Base-by-base conservation (phyloP, 306 rosid genomes). In the Canavalia gladiata region DNA sequence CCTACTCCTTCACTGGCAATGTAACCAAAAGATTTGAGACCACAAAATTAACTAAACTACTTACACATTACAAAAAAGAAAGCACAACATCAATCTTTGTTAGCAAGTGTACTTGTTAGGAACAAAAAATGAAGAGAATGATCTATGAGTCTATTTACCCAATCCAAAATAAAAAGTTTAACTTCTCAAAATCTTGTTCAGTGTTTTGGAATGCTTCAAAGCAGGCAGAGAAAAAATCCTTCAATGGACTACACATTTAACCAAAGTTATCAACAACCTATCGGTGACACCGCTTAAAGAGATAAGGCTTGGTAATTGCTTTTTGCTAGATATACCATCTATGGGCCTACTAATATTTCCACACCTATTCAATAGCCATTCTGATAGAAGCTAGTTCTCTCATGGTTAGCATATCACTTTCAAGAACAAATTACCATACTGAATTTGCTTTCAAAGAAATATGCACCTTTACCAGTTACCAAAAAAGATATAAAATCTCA, bases 361-460 rank as follows among this genome's bases (percentile, higher is more conserved):
- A 66, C 33, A 72, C 59, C 58, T 37, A 60, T 39, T 60, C 75
- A 65, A 52, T 55, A 4, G 28, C 7, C 65, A 75, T 29, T 25
- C 52, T 11, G 6, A 65, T 8, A 18, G 54, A 33, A 41, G 47
- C 3, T 2, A 7, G 7, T 3, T 2, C 11, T 29, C 52, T 66
- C 56, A 12, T 33, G 52, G 13, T 34, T 62, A 41, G 25, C 10
- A 8, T 1, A 7, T 12, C 33, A 67, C 46, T 28, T 5, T 34
- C 29, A 37, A 7, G 64, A 46, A 80, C 68, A 60, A 4, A 37
- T 7, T 12, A 25, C 6, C 4, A 29, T 29, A 1, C 67, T 18
- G 0, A 42, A 72, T n/a, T 2, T 30, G 8, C 13, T 25, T 52
- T 7, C 58, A 43, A 2, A 33, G 0, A 13, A 60, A 28, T n/a